These are phyloP conservation scores for Hirsutella thompsonii DNA, from an alignment of 2,329 filamentous ascomycete genomes.

Conservation along the genomic window DNA sequence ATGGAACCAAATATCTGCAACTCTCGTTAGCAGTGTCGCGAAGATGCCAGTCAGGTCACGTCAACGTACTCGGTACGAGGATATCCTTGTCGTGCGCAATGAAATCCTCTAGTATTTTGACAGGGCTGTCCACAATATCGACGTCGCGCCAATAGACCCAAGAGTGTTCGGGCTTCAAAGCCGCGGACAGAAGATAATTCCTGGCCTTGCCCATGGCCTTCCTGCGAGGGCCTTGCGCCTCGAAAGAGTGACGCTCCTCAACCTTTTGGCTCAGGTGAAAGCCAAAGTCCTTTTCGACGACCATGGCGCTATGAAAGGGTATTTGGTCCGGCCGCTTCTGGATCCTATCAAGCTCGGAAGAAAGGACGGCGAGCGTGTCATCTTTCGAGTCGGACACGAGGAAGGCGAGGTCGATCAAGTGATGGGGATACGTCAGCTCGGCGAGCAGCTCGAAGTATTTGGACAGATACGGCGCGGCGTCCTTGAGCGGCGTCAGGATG, in stretches of 20 bases:
- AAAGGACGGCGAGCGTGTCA: constrained; percentile 78
- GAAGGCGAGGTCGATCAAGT: constrained; percentile 90
- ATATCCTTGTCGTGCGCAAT: constrained; percentile 88
- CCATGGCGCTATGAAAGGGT: constrained; percentile 72
- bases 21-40: constrained; percentile 10
- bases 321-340: constrained; percentile 70
- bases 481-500: constrained; percentile 84
- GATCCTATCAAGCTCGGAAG: constrained; percentile 74
- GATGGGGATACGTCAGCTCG: constrained; percentile 84
- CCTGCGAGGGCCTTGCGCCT: constrained; percentile 76
- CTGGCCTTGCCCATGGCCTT: constrained; percentile 83
- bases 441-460: constrained; percentile 91
- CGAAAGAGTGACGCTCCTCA: constrained; percentile 71
- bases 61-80: constrained; percentile 73
- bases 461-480: constrained; percentile 68
- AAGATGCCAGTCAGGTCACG: not conserved
- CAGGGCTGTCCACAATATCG: constrained; percentile 84
- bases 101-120: constrained; percentile 85
- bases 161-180: constrained; percentile 84
- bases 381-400: constrained; percentile 85
- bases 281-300: constrained; percentile 88
- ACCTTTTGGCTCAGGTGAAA: constrained; percentile 65
- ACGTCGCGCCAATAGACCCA: constrained; percentile 99
- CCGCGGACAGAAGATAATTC: constrained; percentile 77
- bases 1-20: constrained; percentile 89